These are phyloP conservation scores for Chlamydomonas sp. DNA, from an alignment of 139 green algal genomes.

Conservation along the genomic window DNA sequence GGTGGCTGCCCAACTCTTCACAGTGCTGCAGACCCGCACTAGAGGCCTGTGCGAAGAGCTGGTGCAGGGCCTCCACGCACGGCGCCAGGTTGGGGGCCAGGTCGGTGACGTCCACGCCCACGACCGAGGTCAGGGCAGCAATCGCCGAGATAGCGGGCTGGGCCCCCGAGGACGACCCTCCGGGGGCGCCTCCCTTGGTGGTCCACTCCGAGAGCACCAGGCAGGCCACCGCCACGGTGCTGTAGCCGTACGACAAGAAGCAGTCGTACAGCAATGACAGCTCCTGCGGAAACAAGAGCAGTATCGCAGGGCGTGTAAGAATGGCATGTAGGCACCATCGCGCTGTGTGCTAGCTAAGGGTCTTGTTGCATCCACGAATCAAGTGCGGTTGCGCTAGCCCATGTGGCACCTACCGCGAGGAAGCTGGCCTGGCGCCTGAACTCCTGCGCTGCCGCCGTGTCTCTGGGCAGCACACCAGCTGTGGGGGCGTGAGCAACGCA, in stretches of 20 bases:
- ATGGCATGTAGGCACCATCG: neutral
- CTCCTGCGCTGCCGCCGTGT: neutral
- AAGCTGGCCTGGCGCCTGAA: constrained; percentile 12
- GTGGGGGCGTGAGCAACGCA: neutral
- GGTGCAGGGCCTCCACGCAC: constrained; percentile 15
- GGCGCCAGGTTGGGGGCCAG: constrained; percentile 2
- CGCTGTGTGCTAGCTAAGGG: too few species aligned
- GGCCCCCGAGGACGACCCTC: neutral
- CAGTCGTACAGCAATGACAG: constrained; percentile 24
- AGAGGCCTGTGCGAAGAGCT: neutral
- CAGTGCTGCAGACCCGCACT: too few species aligned
- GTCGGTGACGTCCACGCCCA: neutral
- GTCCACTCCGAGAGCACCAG: constrained; percentile 15
- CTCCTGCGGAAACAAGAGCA: neutral
- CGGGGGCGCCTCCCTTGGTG: too few species aligned
- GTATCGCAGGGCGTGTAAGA: too few species aligned
- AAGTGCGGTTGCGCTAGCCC: too few species aligned
- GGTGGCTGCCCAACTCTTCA: too few species aligned
- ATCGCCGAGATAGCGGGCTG: neutral
- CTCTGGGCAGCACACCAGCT: neutral
- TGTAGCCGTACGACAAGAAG: constrained; percentile 23
- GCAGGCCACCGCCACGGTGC: constrained; percentile 14
- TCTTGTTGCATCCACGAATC: too few species aligned
- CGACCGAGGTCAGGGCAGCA: neutral
- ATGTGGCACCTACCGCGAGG: constrained; percentile 5